Evolutionary conservation across 179 eudicot species (phyloP).

Genomic region (Drosera spatulata): DNA sequence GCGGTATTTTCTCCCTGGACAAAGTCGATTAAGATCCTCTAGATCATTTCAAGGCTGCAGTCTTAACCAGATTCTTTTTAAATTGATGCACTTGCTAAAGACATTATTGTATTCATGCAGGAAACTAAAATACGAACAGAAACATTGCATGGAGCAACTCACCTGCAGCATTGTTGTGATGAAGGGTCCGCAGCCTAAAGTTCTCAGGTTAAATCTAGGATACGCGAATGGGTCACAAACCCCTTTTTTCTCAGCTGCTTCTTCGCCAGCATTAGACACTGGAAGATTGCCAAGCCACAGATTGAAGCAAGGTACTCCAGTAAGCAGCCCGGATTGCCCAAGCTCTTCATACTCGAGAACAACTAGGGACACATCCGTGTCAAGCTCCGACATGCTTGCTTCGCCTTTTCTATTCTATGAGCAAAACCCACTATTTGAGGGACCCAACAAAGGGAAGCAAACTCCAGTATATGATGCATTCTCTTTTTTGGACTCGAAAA

Average conservation of each 20-base stretch:
- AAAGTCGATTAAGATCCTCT: too few relatives aligned
- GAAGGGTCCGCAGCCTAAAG: conserved; percentile 71
- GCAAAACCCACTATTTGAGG: conserved; percentile 71
- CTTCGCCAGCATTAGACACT: conserved; percentile 53
- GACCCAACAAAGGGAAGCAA: conserved; percentile 29
- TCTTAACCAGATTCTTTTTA: too few relatives aligned
- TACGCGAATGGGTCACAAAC: conserved; percentile 53
- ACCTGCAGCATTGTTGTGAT: conserved; percentile 79
- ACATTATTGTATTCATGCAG: conserved; percentile 23
- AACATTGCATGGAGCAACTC: conserved; percentile 75
- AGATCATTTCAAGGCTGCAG: too few relatives aligned
- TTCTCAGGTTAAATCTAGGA: conserved; percentile 65
- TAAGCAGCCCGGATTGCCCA: conserved; percentile 78
- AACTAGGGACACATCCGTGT: conserved; percentile 34
- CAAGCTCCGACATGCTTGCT: conserved; percentile 35
- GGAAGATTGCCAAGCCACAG: conserved; percentile 29
- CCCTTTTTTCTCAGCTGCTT: conserved; percentile 71
- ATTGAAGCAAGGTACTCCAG: conserved; percentile 68
- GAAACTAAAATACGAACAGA: conserved; percentile 64
- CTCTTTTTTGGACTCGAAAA: conserved; percentile 10
- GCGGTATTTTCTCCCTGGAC: too few relatives aligned
- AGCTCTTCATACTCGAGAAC: conserved; percentile 57
- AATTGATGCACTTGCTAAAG: too few relatives aligned
- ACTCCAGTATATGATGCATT: conserved; percentile 20
- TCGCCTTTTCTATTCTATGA: conserved; percentile 57